Evolutionary conservation across 202 grass and related monocot genomes (phyloP), one percentile per base, ranked within the genome.

Genomic region (Zizania palustris): DNA sequence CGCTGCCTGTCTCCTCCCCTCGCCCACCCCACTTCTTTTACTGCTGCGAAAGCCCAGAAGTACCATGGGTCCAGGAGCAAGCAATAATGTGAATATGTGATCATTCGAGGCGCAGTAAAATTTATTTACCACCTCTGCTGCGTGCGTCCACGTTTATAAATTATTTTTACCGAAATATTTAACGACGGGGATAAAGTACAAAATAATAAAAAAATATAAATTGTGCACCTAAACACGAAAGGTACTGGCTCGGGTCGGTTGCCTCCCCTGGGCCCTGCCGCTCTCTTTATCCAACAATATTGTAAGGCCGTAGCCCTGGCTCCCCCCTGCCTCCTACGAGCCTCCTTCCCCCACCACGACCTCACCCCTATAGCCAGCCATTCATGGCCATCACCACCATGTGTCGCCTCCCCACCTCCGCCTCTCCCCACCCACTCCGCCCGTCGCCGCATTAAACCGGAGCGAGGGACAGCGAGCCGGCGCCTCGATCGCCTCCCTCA

Each of bases 351-450:
- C 4, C 61, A 50, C 75, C 71, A 74, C 78, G 45, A 36, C 66
- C 18, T 9, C 35, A 36, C 42, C 10, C 11, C 63, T 50, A 69
- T 76, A 59, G 41, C 54, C 40, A 73, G 62, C 77, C 86, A 88
- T 79, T 87, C 81, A 87, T 83, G 84, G 77, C 75, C 84, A 74
- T 82, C 72, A 79, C 67, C 80, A 66, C 57, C 37, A 66, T 88
- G 75, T 50, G 62, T 84, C 65, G 66, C 60, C 74, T 67, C 73
- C 34, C 56, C 73, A 44, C 53, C 58, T 65, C 69, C 68, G 12
- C 80, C 72, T 16, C 82, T 62, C 55, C 76, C 62, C 46, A 45
- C 80, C 80, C 76, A 68, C 66, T 72, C 67, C 75, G 28, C 69
- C 35, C 54, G 61, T 35, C 74, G 43, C 69, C 21, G 68, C 75